Percentiles rank a stretch among this genome's conserved stretches.
Evolutionary conservation across 257 asterid genomes (phyloP).

Genomic region (Salvia rosmarinus): DNA sequence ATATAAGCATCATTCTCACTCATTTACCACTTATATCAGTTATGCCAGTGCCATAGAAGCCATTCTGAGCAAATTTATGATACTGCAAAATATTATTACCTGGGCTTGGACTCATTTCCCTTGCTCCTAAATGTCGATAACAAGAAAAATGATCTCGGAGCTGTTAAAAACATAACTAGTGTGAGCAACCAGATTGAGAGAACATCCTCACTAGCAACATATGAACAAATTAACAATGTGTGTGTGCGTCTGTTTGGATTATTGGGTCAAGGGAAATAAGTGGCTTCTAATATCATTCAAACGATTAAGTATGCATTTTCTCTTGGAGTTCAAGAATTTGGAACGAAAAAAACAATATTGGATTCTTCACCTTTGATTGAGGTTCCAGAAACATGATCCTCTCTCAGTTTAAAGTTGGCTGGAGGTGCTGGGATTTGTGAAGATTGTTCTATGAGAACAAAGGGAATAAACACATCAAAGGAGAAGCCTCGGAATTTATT

Average conservation of each 20-base stretch:
- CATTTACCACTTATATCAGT: slow-evolving; percentile 26
- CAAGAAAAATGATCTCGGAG: slow-evolving; percentile 90
- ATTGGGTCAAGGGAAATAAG: not conserved
- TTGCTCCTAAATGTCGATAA: slow-evolving; percentile 89
- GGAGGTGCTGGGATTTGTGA: slow-evolving; percentile 72
- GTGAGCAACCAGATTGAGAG: slow-evolving; percentile 27
- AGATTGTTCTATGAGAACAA: slow-evolving; percentile 54
- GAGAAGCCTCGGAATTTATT: slow-evolving; percentile 11
- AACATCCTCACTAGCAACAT: slow-evolving; percentile 5
- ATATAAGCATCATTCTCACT: slow-evolving; percentile 38
- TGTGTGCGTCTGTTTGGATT: not conserved
- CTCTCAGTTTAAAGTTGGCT: slow-evolving; percentile 71
- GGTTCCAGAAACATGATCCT: slow-evolving; percentile 79
- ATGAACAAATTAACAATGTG: not conserved
- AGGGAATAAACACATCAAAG: slow-evolving; percentile 28
- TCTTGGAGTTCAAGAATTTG: slow-evolving; percentile 18
- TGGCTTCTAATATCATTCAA: not conserved
- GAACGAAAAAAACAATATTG: not conserved
- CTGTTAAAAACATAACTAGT: slow-evolving; percentile 46
- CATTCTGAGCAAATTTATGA: slow-evolving; percentile 30
- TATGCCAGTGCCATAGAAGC: slow-evolving; percentile 16
- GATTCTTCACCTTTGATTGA: slow-evolving; percentile 71
- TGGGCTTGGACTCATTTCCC: slow-evolving; percentile 83
- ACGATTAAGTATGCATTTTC: not conserved
- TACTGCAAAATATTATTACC: slow-evolving; percentile 39